Evolutionary conservation across 2,329 filamentous ascomycete species (phyloP), one percentile per base, ranked within the genome.

Genomic region (Microcyclospora pomicola): DNA sequence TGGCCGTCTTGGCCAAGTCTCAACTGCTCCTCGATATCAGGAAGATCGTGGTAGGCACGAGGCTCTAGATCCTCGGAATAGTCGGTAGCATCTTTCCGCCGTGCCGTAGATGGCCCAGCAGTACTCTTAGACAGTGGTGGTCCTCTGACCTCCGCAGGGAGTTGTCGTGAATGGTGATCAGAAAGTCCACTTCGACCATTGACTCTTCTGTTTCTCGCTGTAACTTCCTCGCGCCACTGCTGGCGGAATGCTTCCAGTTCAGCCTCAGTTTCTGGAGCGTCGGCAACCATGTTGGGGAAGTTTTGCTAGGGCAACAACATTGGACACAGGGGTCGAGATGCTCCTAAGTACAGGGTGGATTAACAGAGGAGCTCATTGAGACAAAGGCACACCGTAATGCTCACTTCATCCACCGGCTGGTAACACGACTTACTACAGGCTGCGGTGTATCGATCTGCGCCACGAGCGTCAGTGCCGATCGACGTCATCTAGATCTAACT

Each of bases 231-330:
- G 42, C 76, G 75, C 87, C 87, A 95, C 68, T 85, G 72, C 53
- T 75, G 73, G 47, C 88, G 79, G 63, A 95, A 95, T 33, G 73
- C 78, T 60, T 93, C 84, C 42, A 95, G 73, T 59, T 93, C 86
- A 36, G 78, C 63, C 49, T 67, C 65, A 34, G 64, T 62, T 14
- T 49, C 49, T 13, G 48, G 43, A 9, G 19, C 19, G 19, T 24
- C 31, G 31, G 31, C 16, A 12, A 33, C 14, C 31, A 15, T 29
- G 15, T 16, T 31, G 27, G 27, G n/a, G 27, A 30, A 29, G 35
- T 36, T 36, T 29, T 30, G 29, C 15, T 15, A 12, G 35, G 12
- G 9, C 14, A 15, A 11, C n/a, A 29, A 12, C 27, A 36, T 14
- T 24, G 19, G 7, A 5, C 19, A 7, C 19, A 24, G 7, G 19